These are phyloP conservation scores for Guillardia theta DNA, from an alignment of 78 protist genomes.

Conservation along the genomic window DNA sequence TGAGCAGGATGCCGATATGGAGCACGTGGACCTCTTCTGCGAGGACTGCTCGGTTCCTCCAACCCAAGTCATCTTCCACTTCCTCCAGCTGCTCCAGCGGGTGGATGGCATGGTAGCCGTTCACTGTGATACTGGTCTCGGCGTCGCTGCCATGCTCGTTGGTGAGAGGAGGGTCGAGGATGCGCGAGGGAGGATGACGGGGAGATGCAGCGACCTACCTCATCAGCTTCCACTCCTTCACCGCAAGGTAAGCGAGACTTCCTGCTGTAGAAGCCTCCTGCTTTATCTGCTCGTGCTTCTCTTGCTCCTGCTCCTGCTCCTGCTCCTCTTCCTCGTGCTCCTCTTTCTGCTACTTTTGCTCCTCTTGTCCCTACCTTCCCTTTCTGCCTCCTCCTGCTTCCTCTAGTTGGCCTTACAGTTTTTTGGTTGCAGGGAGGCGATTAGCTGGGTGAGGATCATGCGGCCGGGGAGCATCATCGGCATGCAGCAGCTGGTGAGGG, in stretches of 20 bases:
- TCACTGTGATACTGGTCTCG: neutral
- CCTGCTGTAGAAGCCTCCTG: neutral
- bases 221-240: neutral
- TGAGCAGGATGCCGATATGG: no score
- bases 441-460: no score
- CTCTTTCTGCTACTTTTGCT: neutral
- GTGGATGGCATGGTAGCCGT: neutral
- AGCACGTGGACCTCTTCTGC: no score
- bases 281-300: neutral
- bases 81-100: neutral
- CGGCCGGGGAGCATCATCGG: no score
- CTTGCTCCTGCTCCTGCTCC: neutral
- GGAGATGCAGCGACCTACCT: no score
- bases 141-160: neutral
- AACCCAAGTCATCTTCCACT: no score
- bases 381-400: no score
- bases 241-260: neutral
- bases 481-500: no score
- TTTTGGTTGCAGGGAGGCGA: no score
- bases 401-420: no score
- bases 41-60: no score
- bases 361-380: no score
- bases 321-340: neutral
- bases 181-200: neutral
- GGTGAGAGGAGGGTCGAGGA: neutral